Conservation (phyloP, 441 rosid genomes). For the Gossypium gossypioides region DNA sequence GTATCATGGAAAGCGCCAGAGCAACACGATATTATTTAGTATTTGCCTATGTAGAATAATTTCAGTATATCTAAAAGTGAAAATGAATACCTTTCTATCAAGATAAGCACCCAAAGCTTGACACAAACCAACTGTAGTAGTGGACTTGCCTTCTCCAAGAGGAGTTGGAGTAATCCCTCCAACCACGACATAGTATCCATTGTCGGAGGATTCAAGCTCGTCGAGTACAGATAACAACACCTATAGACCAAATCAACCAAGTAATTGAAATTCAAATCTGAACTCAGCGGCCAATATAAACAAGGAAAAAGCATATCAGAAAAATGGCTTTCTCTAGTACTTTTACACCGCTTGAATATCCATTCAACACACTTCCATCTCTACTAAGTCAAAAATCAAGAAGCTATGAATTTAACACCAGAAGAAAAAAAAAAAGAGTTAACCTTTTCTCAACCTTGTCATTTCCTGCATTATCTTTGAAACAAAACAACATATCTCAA, state of each 20-base stretch:
- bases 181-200: conserved; percentile 89
- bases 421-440: not conserved
- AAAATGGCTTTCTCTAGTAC: not conserved
- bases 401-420: not conserved
- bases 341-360: not conserved
- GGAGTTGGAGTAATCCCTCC: conserved; percentile 99
- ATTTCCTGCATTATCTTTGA: not conserved
- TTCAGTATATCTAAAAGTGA: not conserved
- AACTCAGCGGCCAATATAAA: not conserved
- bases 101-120: conserved; percentile 94
- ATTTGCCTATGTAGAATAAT: not conserved
- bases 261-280: conserved; percentile 7
- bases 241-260: conserved; percentile 24
- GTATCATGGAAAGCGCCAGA: not conserved
- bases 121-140: conserved; percentile 91
- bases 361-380: not conserved
- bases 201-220: conserved; percentile 57
- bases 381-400: not conserved
- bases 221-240: conserved; percentile 70
- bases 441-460: not conserved
- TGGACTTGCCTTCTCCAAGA: conserved; percentile 95
- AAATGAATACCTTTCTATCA: conserved; percentile 61
- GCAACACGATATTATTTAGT: not conserved
- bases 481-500: not conserved
- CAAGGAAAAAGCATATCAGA: not conserved